Percentiles rank a stretch among this genome's conserved stretches.
These are phyloP conservation scores for Bauhinia variegata DNA, from an alignment of 306 rosid genomes.

Conservation along the genomic window DNA sequence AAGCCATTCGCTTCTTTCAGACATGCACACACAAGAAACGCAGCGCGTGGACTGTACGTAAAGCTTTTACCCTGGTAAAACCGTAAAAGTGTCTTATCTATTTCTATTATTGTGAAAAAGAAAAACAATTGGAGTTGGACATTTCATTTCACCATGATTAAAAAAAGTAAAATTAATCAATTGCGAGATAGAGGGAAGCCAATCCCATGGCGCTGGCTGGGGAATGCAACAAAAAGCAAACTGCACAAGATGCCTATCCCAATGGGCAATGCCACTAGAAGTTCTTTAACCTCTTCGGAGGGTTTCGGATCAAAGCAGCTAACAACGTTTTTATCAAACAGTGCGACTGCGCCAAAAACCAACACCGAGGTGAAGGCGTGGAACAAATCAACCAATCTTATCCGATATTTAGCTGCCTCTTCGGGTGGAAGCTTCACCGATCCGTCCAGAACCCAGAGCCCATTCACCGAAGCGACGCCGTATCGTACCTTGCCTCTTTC, in stretches of 20 bases:
- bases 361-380: conserved; percentile 69
- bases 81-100: too few species aligned
- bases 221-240: conserved; percentile 61
- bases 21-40: background rate
- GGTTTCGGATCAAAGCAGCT: conserved; percentile 72
- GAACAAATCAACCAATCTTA: conserved; percentile 66
- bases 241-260: conserved; percentile 73
- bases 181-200: conserved; percentile 74
- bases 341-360: conserved; percentile 69
- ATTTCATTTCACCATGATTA: too few species aligned
- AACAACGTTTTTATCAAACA: conserved; percentile 72
- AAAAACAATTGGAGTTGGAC: too few species aligned
- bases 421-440: conserved; percentile 33
- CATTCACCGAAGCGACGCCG: conserved; percentile 64
- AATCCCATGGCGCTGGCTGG: conserved; percentile 78
- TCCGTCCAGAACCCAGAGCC: conserved; percentile 78
- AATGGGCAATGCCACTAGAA: conserved; percentile 60
- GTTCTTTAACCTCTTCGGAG: conserved; percentile 57
- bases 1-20: background rate
- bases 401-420: conserved; percentile 48
- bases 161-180: too few species aligned
- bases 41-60: conserved; percentile 10
- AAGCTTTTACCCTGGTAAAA: background rate
- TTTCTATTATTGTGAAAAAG: too few species aligned
- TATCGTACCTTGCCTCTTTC: conserved; percentile 64